Base-by-base conservation (phyloP, 2,329 filamentous ascomycete genomes). In the Botrytis paeoniae region DNA sequence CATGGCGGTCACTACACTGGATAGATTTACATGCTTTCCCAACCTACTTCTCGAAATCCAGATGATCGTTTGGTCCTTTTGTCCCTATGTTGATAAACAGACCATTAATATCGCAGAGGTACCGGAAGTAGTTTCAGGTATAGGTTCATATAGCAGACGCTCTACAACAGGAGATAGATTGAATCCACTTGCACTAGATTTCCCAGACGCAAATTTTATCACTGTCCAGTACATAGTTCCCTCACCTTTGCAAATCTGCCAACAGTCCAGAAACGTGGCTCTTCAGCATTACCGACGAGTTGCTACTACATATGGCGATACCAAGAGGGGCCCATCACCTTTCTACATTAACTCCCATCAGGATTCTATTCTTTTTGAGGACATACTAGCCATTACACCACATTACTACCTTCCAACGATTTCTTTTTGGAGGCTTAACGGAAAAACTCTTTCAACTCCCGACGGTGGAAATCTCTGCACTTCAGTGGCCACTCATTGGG, bases 361-460 rank as follows among this genome's bases (percentile, higher is more conserved):
- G n/a, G 16, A 63, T 22, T 22, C n/a, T 1, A 63, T 63, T 22
- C 2, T 29, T 3, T 43, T 43, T n/a, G 2, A 63, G 5, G 39
- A 22, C 2, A 22, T 3, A 20, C 20, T 7, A 4, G 10, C 35
- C 8, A 4, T 3, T 37, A 1, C 12, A n/a, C 48, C 25, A 35
- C 2, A 1, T 22, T 12, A 2, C 1, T 2, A 5, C 9, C 18
- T 5, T 2, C 57, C 57, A 10, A 10, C 20, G 1, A 3, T 37
- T 6, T 4, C 1, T 35, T 60, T 60, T 32, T 60, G 57, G 57
- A 12, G 0, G 3, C 4, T 22, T 3, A 14, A 63, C 25, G n/a
- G 39, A 16, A 37, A 22, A 22, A 63, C 37, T 22, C 9, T 63
- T 3, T 63, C 61, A 12, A 63, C 39, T n/a, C 39, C n/a, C 39